Percentiles rank a stretch among this genome's conserved stretches.
Evolutionary conservation across 345 rosid species (phyloP).

Genomic region (Gossypioides kirkii): DNA sequence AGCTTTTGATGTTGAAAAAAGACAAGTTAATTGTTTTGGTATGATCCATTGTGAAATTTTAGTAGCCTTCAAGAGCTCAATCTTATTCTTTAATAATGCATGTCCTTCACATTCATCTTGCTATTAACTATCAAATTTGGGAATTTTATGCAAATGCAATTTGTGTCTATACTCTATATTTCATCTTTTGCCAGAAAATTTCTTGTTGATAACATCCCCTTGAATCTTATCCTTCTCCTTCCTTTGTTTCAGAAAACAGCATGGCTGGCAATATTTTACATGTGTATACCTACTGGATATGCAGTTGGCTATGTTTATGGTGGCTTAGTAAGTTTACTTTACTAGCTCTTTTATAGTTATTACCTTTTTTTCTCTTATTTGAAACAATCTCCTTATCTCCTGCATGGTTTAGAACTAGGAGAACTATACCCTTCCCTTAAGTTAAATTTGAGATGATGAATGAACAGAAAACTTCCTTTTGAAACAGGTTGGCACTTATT

Average conservation of each 20-base stretch:
- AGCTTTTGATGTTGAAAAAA: neutral
- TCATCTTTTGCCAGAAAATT: neutral
- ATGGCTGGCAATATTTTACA: slow-evolving; percentile 90
- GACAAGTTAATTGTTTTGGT: neutral
- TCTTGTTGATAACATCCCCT: neutral
- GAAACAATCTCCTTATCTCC: neutral
- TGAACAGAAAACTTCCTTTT: slow-evolving; percentile 16
- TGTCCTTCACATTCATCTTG: neutral
- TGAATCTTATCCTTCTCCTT: neutral
- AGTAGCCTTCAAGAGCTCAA: neutral
- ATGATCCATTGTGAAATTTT: neutral
- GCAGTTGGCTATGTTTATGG: slow-evolving; percentile 91
- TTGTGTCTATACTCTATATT: neutral
- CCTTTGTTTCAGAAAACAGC: slow-evolving; percentile 63
- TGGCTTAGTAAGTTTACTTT: slow-evolving; percentile 58
- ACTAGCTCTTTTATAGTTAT: neutral
- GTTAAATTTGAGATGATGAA: neutral
- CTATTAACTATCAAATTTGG: neutral
- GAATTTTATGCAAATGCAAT: neutral
- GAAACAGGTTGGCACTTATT: slow-evolving; percentile 57
- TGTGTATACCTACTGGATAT: slow-evolving; percentile 93
- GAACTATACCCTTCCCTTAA: neutral
- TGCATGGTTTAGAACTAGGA: neutral
- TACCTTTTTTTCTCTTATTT: neutral
- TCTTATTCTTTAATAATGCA: neutral